Evolutionary conservation across 1,284 basidiomycete species (phyloP), one percentile per base, ranked within the genome.

Genomic region (Cutaneotrichosporon curvatum): DNA sequence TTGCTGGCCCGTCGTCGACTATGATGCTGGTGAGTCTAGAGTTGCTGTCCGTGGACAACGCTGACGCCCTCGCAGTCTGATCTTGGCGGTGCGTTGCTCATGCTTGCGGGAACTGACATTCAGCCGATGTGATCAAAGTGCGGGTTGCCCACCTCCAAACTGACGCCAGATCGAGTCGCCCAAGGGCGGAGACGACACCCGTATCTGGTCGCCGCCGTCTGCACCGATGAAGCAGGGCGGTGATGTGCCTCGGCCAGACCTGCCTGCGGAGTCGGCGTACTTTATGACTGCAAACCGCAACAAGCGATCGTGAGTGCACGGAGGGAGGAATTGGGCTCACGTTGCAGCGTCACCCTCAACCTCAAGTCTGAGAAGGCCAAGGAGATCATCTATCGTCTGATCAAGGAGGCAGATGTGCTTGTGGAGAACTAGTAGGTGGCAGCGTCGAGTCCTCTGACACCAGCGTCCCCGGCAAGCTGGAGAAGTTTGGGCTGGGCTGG

Each of bases 231-330:
- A 60, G 8, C 20, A 39, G 10, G 43, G 45, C 11, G 47, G 25
- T 1, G 39, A 45, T 11, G 76, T 77, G 30, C 79, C 80, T 2
- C 53, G 66, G 23, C 54, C 66, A 20, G 78, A 89, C 61, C 76
- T 90, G 0, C 89, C 90, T 4, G 80, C 88, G 9, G 91, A 96
- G 68, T 87, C 87, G 3, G 88, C 92, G 0, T 97, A 97, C 70
- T 97, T 95, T 64, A 78, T 97, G 14, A 79, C 83, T 2, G 82
- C 81, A 1, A 97, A 97, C 68, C 76, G 92, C 43, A 90, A 89
- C 74, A 94, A 94, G 67, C 79, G 85, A 37, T 88, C 87, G 68
- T 67, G 44, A 47, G 62, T 61, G 6, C 22, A 18, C 20, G 33
- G 19, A 19, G 53, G 59, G 33, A 38, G 51, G 16, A 5, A 10